Evolutionary conservation across 208 protist species (phyloP), one percentile per base, ranked within the genome.

Genomic region (Vickermania spadyakhi): DNA sequence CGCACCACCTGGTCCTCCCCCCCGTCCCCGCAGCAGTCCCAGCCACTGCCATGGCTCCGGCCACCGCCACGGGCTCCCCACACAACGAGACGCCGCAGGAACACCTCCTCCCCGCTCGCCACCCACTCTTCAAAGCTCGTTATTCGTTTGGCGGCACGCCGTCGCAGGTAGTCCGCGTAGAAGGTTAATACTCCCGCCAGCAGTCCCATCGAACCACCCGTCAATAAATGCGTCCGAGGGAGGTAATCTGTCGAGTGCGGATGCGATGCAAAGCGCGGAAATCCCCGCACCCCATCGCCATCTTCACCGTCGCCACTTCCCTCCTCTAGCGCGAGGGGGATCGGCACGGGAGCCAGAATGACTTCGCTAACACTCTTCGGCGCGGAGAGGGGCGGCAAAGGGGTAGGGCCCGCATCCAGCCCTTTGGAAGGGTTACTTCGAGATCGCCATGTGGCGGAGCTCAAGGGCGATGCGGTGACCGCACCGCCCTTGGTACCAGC

Each of bases 181-280:
- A 75, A 73, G 31, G 62, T 51, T 4, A 87, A 28, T 27, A 79
- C 59, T 1, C 80, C 80, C 2, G 76, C 80, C 64, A 87, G 66
- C 52, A 84, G 68, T 2, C 80, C 80, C 14, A 87, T 42, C 13
- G 73, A 73, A 57, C 80, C 80, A 18, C 76, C 80, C 0, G 80
- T 81, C 64, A 83, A 84, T 50, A 45, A 56, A 56, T 70, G 73
- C 57, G 76, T 72, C 18, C 49, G 54, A 50, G 18, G 31, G 18
- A 22, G 52, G 62, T 28, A 77, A 55, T 52, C 64, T 64, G 31
- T 77, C 57, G 14, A 64, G 75, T 51, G 68, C 67, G 23, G 72
- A 65, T n/a, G 75, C 71, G 26, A 77, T 75, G 50, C 62, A 67
- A 45, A 18, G 11, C 18, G 36, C 36, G 7, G 11, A n/a, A n/a